These are phyloP conservation scores for Lipomyces sp. DNA, from an alignment of 805 yeast genomes.

Conservation along the genomic window DNA sequence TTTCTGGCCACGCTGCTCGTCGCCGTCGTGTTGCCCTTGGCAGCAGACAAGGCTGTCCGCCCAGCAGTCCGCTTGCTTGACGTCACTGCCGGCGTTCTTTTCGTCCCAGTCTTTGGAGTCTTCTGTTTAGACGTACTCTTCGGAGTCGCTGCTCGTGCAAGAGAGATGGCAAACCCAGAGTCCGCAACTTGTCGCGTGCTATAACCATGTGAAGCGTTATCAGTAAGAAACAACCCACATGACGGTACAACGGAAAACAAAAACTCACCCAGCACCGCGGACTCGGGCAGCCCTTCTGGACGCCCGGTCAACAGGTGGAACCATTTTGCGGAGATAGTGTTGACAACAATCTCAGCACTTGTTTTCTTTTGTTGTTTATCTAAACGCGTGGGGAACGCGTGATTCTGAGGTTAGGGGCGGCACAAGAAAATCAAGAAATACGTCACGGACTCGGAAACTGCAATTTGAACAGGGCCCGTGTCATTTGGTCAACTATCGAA, in stretches of 20 bases:
- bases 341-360: too few relatives aligned
- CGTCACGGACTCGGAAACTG: too few relatives aligned
- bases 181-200: constrained; percentile 13
- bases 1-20: too few relatives aligned
- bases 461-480: too few relatives aligned
- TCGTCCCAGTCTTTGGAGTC: constrained; percentile 1
- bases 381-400: too few relatives aligned
- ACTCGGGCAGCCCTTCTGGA: constrained; percentile 8
- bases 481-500: too few relatives aligned
- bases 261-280: constrained; percentile 14
- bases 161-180: constrained; percentile 8
- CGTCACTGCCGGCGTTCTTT: not conserved
- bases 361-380: too few relatives aligned
- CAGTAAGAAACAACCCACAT: not conserved
- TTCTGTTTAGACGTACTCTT: constrained; percentile 1
- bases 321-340: too few relatives aligned
- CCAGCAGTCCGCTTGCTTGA: not conserved
- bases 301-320: not conserved
- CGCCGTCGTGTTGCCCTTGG: too few relatives aligned
- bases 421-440: too few relatives aligned
- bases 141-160: constrained; percentile 8
- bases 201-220: not conserved
- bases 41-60: not conserved
- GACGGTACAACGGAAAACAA: too few relatives aligned
- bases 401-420: too few relatives aligned